Conservation (phyloP, 192 early-diverging fungal genomes). For the Mortierella antarctica region DNA sequence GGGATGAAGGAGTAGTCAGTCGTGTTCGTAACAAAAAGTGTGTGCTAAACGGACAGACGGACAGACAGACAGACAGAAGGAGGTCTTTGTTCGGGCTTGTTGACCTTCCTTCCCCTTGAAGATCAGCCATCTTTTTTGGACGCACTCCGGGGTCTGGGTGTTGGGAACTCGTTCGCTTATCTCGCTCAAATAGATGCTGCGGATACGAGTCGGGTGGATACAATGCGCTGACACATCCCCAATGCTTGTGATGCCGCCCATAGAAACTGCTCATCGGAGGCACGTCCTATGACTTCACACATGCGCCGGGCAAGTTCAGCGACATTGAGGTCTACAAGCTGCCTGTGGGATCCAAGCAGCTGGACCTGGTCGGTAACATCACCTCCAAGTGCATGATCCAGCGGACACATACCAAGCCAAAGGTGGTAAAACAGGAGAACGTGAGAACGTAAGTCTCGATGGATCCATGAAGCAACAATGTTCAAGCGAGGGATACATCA, state of each 20-base stretch:
- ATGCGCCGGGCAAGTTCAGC: slow-evolving; percentile 21
- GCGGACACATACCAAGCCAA: slow-evolving; percentile 33
- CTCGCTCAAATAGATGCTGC: not conserved
- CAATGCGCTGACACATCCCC: not conserved
- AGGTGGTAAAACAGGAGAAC: slow-evolving; percentile 36
- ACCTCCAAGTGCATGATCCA: slow-evolving; percentile 39
- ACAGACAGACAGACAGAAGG: no score
- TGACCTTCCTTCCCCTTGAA: no score
- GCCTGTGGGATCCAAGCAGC: slow-evolving; percentile 22
- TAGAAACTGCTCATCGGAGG: slow-evolving; percentile 45
- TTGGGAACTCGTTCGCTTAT: no score
- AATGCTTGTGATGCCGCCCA: not conserved
- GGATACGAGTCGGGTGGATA: no score
- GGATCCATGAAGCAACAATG: no score
- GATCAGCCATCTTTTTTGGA: no score
- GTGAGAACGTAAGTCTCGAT: slow-evolving; percentile 32
- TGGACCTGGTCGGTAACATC: slow-evolving; percentile 47
- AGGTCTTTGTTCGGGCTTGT: no score
- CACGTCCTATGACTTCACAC: slow-evolving; percentile 26
- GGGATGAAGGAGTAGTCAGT: no score
- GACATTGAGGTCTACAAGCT: slow-evolving; percentile 42
- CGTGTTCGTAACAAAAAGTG: no score
- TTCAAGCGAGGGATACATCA: no score
- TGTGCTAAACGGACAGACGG: no score
- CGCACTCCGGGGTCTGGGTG: no score